Evolutionary conservation across 257 asterid species (phyloP), one percentile per base, ranked within the genome.

Genomic region (Fraxinus excelsior): DNA sequence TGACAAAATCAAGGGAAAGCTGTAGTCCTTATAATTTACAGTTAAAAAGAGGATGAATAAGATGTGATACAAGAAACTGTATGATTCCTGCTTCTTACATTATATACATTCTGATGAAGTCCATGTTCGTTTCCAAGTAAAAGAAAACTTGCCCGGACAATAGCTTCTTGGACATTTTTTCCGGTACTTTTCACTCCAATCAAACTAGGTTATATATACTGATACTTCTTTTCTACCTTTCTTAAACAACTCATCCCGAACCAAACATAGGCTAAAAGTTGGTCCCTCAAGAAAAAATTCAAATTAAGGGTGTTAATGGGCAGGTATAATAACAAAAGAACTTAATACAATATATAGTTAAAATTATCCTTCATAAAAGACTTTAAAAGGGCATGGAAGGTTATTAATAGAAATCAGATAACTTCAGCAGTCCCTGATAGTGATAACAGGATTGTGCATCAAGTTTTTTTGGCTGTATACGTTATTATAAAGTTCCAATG

Each of bases 1-100:
- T 65, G 29, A 49, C 21, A 23, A 80, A 67, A 40, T 53, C 46
- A 65, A 11, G 53, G 49, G 77, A 19, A 56, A 56, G 12, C n/a
- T 16, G 8, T 46, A 46, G 25, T 65, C 23, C 12, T 11, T 46
- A 42, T 11, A 70, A 29, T n/a, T 26, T n/a, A 69, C 44, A 25
- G 77, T 66, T 35, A n/a, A 76, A 32, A 21, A 49, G 29, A 40
- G 68, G 16, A 53, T 29, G 13, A 2, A 21, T 67, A 42, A 40
- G 73, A 75, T 73, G 31, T n/a, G 46, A 28, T 53, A 19, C 25
- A 23, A 56, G 26, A 67, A 19, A 51, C 23, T 19, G 68, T 5
- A 49, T 37, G 37, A 70, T 40, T 25, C 26, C 29, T 37, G n/a
- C n/a, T n/a, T 16, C 64, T 53, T 53, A 19, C 19, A 6, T 19